These are phyloP conservation scores for Penicillium bialowiezense DNA, from an alignment of 495 filamentous ascomycete species.

Conservation along the genomic window DNA sequence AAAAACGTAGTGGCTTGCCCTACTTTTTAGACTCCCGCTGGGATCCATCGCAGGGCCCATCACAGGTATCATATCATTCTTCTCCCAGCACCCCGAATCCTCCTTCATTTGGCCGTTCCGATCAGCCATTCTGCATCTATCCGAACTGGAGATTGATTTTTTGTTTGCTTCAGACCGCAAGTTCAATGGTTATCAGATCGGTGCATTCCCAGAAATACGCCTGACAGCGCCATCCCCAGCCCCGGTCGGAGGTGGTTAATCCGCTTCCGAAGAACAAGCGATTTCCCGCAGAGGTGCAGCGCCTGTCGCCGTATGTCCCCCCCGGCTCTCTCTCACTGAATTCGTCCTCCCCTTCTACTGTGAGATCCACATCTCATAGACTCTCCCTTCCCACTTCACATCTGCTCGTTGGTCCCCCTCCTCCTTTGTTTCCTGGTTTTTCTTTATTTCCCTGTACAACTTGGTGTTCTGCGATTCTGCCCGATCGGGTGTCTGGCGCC, in stretches of 20 bases:
- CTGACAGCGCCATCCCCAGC: slow-evolving; percentile 36
- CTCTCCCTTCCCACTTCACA: slow-evolving; percentile 11
- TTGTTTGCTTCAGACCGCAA: slow-evolving; percentile 5
- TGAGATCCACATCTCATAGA: slow-evolving; percentile 30
- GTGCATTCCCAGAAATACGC: slow-evolving; percentile 46
- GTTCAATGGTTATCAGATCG: slow-evolving; percentile 14
- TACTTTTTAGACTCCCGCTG: slow-evolving; percentile 28
- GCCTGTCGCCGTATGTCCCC: slow-evolving; percentile 23
- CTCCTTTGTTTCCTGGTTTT: slow-evolving; percentile 11
- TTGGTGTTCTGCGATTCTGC: slow-evolving; percentile 12
- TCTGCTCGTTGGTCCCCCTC: slow-evolving; percentile 13
- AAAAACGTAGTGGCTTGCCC: slow-evolving; percentile 11
- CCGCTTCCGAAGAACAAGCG: slow-evolving; percentile 45
- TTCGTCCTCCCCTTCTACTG: slow-evolving; percentile 24
- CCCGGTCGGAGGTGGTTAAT: slow-evolving; percentile 36
- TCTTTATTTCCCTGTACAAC: slow-evolving; percentile 8
- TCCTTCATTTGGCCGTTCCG: background rate
- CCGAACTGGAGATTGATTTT: slow-evolving; percentile 2
- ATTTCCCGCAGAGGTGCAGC: slow-evolving; percentile 34
- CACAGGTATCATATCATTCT: slow-evolving; percentile 14
- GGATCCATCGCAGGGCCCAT: slow-evolving; percentile 30
- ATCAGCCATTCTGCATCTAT: slow-evolving; percentile 2
- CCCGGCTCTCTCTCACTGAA: slow-evolving; percentile 28
- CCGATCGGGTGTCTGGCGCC: slow-evolving; percentile 24
- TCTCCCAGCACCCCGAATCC: no score